phyloP scores from a whole-genome alignment of 257 asterid genomes.

The Buddleja alternifolia region DNA sequence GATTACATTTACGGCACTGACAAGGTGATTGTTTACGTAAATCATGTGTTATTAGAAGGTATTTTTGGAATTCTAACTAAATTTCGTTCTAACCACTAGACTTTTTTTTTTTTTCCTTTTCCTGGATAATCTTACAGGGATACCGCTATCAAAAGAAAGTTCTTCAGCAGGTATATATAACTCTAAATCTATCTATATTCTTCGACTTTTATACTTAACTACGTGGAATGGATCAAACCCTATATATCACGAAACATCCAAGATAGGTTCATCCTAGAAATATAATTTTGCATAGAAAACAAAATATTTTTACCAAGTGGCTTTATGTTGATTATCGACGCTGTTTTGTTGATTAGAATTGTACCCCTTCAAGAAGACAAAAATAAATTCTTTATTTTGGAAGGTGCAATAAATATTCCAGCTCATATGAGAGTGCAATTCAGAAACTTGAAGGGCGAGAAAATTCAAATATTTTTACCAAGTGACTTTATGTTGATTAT shows the following conservation, averaged over 20 bases:
- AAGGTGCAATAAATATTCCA: no score
- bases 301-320: not conserved
- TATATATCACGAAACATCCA: not conserved
- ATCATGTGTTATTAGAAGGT: conserved; percentile 22
- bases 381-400: no score
- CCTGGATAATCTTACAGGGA: conserved; percentile 50
- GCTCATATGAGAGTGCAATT: no score
- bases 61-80: not conserved
- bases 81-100: not conserved
- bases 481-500: not conserved
- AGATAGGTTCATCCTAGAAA: no score
- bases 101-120: not conserved
- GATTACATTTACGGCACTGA: conserved; percentile 97
- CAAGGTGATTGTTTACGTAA: conserved; percentile 59
- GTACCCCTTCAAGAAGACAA: not conserved
- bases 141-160: conserved; percentile 71
- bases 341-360: not conserved
- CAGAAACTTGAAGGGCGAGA: no score
- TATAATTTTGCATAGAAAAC: not conserved
- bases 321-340: not conserved
- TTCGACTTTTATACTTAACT: not conserved
- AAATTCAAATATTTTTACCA: not conserved
- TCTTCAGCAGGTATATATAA: conserved; percentile 57
- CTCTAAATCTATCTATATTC: not conserved
- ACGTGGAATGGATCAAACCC: not conserved